phyloP scores from a whole-genome alignment of 2,329 filamentous ascomycete genomes.

The Pseudogymnoascus sp. region DNA sequence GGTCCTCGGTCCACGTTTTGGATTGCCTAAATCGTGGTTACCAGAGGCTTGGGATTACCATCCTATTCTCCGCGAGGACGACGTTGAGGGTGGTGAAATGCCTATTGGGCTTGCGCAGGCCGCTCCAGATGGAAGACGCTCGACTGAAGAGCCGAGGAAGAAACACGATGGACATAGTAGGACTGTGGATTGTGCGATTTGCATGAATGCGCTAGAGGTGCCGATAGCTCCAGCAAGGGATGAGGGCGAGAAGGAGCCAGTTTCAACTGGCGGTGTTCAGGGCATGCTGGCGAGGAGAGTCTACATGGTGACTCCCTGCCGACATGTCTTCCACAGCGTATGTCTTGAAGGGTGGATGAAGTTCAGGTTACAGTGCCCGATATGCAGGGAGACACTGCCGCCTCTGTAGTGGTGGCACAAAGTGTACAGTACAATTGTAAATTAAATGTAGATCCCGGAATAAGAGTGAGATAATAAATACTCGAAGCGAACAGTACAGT shows the following conservation, averaged over 20 bases:
- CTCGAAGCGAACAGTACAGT: not conserved
- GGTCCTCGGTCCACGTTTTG: conserved; percentile 80
- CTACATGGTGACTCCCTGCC: conserved; percentile 97
- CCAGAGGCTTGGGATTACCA: conserved; percentile 92
- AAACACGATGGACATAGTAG: conserved; percentile 38
- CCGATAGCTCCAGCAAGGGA: conserved; percentile 61
- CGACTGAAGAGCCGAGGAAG: conserved; percentile 15
- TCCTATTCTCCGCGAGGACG: conserved; percentile 76
- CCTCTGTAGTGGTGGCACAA: conserved; percentile 51
- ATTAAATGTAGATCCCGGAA: not conserved
- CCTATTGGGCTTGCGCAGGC: conserved; percentile 62
- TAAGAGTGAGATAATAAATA: not conserved
- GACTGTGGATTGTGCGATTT: conserved; percentile 88
- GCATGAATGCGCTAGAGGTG: conserved; percentile 84
- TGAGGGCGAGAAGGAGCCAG: conserved; percentile 34
- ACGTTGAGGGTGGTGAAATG: conserved; percentile 67
- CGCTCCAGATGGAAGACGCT: conserved; percentile 30
- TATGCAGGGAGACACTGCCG: conserved; percentile 83
- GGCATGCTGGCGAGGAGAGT: conserved; percentile 69
- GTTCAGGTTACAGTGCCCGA: conserved; percentile 86
- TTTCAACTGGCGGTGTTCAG: conserved; percentile 44
- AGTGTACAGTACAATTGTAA: not conserved
- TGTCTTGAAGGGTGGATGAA: conserved; percentile 97
- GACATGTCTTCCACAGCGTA: conserved; percentile 87
- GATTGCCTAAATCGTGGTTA: conserved; percentile 60